A percentile compares a stretch with the other conserved stretches of the same genome.
Evolutionary conservation across 805 yeast species (phyloP).

Genomic region (Teunomyces lycoperdinae): DNA sequence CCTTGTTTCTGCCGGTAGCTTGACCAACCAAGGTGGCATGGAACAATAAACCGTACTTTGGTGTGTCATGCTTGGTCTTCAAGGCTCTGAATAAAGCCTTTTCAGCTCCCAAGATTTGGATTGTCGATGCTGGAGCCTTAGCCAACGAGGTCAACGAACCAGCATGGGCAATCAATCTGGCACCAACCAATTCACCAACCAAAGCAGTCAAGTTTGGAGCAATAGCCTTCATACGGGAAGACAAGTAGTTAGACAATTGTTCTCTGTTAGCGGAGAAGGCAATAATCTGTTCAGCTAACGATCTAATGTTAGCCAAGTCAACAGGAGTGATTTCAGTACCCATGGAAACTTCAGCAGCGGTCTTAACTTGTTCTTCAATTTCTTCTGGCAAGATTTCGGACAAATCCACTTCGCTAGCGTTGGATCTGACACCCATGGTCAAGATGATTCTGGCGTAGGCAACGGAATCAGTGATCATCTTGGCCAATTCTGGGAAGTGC

Average conservation of each 20-base stretch:
- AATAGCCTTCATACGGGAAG: conserved; percentile 96
- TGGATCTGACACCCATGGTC: conserved; percentile 91
- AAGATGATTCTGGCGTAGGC: conserved; percentile 94
- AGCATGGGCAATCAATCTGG: conserved; percentile 95
- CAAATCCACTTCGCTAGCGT: conserved; percentile 85
- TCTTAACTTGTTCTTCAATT: conserved; percentile 61
- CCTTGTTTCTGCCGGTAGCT: conserved; percentile 97
- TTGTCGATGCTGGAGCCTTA: conserved; percentile 97
- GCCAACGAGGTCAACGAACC: conserved; percentile 93
- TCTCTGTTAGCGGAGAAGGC: conserved; percentile 96
- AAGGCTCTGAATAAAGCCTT: conserved; percentile 98
- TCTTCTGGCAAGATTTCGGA: conserved; percentile 47
- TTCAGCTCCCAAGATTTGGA: conserved; percentile 98
- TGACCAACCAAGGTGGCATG: conserved; percentile 97
- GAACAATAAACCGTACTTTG: conserved; percentile 95
- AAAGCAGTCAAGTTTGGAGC: conserved; percentile 96
- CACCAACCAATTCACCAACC: conserved; percentile 98
- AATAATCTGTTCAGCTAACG: conserved; percentile 93
- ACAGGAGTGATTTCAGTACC: conserved; percentile 96
- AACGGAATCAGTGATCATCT: conserved; percentile 91
- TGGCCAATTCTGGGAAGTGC: conserved; percentile 99
- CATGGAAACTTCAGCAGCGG: conserved; percentile 98
- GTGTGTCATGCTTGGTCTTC: conserved; percentile 97
- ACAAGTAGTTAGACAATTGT: conserved; percentile 86
- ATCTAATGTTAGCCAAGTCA: conserved; percentile 83